A percentile compares a stretch with the other conserved stretches of the same genome.
phyloP scores from a whole-genome alignment of 2,329 filamentous ascomycete genomes.

The Sclerotinia trifoliorum region DNA sequence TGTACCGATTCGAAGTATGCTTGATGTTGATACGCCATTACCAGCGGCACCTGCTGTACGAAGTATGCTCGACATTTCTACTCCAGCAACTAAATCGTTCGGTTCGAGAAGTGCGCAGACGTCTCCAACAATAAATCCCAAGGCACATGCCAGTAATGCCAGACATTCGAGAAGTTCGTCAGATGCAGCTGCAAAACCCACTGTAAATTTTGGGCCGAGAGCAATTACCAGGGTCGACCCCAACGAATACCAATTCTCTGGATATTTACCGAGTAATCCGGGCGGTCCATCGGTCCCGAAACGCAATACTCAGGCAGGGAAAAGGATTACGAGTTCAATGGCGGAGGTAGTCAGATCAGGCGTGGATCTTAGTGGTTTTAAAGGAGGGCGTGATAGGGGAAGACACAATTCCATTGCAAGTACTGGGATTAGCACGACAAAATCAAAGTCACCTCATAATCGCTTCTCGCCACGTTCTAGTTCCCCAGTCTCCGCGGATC shows the following conservation, averaged over 20 bases:
- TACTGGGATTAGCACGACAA: conserved; percentile 29
- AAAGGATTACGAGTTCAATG: conserved; percentile 45
- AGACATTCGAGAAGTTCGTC: conserved; percentile 50
- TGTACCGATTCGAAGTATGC: conserved; percentile 61
- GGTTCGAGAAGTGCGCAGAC: conserved; percentile 48
- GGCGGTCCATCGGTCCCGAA: conserved; percentile 46
- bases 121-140: conserved; percentile 47
- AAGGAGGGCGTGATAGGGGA: conserved; percentile 33
- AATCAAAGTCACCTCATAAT: conserved; percentile 38
- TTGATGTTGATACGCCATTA: conserved; percentile 49
- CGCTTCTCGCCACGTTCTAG: conserved; percentile 35
- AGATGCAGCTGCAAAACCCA: conserved; percentile 51
- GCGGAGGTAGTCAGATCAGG: conserved; percentile 53
- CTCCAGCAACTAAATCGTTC: conserved; percentile 37
- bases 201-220: conserved; percentile 47
- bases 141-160: conserved; percentile 37
- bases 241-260: conserved; percentile 61
- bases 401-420: conserved; percentile 33
- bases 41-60: conserved; percentile 49
- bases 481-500: conserved; percentile 38
- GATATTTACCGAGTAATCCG: conserved; percentile 54
- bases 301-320: conserved; percentile 50
- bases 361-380: conserved; percentile 49
- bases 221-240: conserved; percentile 42
- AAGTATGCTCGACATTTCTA: conserved; percentile 62